Conservation (phyloP, 495 filamentous ascomycete species). For the Jackrogersella multiformis region DNA sequence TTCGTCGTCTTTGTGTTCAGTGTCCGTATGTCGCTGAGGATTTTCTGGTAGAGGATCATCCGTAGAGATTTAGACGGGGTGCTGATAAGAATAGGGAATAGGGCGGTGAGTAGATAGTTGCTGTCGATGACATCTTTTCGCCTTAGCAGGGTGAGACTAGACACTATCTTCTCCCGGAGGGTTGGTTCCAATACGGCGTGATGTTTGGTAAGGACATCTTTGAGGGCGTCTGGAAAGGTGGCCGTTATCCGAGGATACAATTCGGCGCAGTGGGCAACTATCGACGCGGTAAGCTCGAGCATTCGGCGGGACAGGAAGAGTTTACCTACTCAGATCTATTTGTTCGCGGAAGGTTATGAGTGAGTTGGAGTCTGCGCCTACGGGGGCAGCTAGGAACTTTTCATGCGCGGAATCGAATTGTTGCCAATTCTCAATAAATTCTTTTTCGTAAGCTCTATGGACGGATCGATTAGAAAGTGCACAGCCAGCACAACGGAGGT, state of each 20-base stretch:
- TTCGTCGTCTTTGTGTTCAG: slow-evolving; percentile 87
- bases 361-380: slow-evolving; percentile 73
- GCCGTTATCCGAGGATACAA: slow-evolving; percentile 85
- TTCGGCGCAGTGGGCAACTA: slow-evolving; percentile 86
- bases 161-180: slow-evolving; percentile 91
- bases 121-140: slow-evolving; percentile 94
- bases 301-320: background rate
- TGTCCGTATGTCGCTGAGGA: slow-evolving; percentile 85
- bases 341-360: slow-evolving; percentile 83
- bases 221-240: slow-evolving; percentile 81
- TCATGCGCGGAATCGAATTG: slow-evolving; percentile 92
- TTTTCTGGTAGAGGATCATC: slow-evolving; percentile 85
- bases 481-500: slow-evolving; percentile 28
- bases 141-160: slow-evolving; percentile 83
- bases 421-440: slow-evolving; percentile 68
- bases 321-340: slow-evolving; percentile 70
- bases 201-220: slow-evolving; percentile 78
- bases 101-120: slow-evolving; percentile 77
- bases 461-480: slow-evolving; percentile 39
- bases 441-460: slow-evolving; percentile 42
- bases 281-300: slow-evolving; percentile 34
- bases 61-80: slow-evolving; percentile 90
- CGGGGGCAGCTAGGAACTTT: slow-evolving; percentile 86
- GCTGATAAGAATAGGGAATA: slow-evolving; percentile 89
- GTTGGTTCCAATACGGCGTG: slow-evolving; percentile 83